These are phyloP conservation scores for Quercus phellos DNA, from an alignment of 331 rosid species.

Conservation along the genomic window DNA sequence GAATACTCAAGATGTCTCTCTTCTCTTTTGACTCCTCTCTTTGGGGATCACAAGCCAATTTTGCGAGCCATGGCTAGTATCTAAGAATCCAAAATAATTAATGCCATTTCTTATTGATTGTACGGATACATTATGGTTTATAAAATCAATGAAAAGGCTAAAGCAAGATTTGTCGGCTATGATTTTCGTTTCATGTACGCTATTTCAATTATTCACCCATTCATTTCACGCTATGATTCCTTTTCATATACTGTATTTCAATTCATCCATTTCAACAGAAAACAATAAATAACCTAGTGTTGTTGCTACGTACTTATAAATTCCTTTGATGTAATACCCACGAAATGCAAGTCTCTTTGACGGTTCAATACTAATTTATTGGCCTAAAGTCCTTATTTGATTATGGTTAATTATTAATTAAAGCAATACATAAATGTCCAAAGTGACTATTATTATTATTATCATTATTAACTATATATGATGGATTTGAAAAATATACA, in stretches of 20 bases:
- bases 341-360: too few species aligned
- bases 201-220: neutral
- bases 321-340: too few species aligned
- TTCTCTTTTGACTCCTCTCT: constrained; percentile 59
- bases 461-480: too few species aligned
- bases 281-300: too few species aligned
- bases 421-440: neutral
- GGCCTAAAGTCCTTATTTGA: too few species aligned
- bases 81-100: constrained; percentile 18
- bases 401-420: too few species aligned
- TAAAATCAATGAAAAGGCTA: constrained; percentile 25
- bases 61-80: constrained; percentile 3
- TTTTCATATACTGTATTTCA: neutral
- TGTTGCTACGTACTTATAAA: too few species aligned
- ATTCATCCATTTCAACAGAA: neutral
- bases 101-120: constrained; percentile 31
- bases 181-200: neutral
- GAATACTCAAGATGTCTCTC: constrained; percentile 52
- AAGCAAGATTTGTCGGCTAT: neutral
- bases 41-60: constrained; percentile 11
- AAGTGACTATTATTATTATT: neutral
- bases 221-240: neutral
- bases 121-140: constrained; percentile 4
- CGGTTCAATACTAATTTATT: too few species aligned
- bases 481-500: neutral